phyloP scores from a whole-genome alignment of 73 alveolate genomes.

The Uronychia binucleata region DNA sequence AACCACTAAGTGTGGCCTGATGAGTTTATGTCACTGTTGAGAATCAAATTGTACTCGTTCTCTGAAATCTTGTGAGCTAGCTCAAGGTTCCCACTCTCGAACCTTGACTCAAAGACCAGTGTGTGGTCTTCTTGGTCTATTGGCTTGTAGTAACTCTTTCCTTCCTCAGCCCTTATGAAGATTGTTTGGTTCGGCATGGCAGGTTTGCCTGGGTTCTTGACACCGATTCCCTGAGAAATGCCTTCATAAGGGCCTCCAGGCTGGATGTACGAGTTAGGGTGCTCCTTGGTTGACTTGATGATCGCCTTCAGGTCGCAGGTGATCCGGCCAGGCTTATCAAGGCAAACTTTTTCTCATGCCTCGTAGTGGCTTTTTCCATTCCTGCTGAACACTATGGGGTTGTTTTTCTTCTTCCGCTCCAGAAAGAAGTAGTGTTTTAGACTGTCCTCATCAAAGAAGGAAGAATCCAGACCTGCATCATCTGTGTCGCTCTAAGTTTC shows the following conservation, averaged over 20 bases:
- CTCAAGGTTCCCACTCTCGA: constrained; percentile 85
- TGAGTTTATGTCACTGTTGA: constrained; percentile 81
- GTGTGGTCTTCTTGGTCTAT: constrained; percentile 74
- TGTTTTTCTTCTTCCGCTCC: neutral
- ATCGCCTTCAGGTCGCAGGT: neutral
- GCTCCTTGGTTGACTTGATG: neutral
- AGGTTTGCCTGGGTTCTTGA: neutral
- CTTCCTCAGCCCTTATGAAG: neutral
- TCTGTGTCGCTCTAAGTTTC: neutral
- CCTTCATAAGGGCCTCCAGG: neutral
- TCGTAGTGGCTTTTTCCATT: neutral
- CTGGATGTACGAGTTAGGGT: neutral
- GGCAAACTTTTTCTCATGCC: neutral
- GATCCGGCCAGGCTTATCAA: neutral
- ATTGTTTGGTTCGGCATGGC: neutral
- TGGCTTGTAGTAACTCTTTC: neutral
- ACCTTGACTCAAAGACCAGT: constrained; percentile 84
- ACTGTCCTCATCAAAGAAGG: neutral
- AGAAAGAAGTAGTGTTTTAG: neutral
- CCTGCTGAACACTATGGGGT: neutral
- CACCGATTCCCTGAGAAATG: neutral
- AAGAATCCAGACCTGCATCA: neutral
- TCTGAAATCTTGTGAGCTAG: constrained; percentile 49
- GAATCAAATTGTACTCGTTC: constrained; percentile 73
- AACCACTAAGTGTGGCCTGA: constrained; percentile 87